Evolutionary conservation across 2,329 filamentous ascomycete species (phyloP).

Genomic region (Stenocarpella maydis): DNA sequence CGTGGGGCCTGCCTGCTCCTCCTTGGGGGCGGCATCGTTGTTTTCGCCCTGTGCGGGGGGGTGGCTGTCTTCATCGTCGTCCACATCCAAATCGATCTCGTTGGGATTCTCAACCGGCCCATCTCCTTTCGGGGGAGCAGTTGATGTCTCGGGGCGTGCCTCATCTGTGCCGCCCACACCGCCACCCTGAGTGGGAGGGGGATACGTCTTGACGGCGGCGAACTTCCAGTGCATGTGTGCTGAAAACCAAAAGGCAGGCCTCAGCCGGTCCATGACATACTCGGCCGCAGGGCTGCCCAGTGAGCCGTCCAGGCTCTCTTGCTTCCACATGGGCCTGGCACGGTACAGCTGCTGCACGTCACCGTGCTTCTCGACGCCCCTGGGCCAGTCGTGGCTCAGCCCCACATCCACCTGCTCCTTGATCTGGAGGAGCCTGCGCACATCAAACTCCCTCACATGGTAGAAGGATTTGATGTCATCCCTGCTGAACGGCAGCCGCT

Average conservation of each 20-base stretch:
- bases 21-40: constrained; percentile 33
- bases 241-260: constrained; percentile 90
- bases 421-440: constrained; percentile 86
- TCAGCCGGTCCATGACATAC: constrained; percentile 80
- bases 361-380: constrained; percentile 80
- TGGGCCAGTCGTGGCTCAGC: constrained; percentile 95
- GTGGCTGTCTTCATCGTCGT: constrained; percentile 56
- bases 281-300: constrained; percentile 83
- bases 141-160: constrained; percentile 27
- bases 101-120: constrained; percentile 61
- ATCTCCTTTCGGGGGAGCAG: constrained; percentile 27
- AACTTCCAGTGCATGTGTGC: constrained; percentile 94
- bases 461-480: constrained; percentile 85
- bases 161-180: constrained; percentile 34
- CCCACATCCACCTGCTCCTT: constrained; percentile 90
- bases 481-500: constrained; percentile 83
- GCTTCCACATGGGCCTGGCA: constrained; percentile 76
- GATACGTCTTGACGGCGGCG: constrained; percentile 70
- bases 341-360: constrained; percentile 73
- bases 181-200: constrained; percentile 43
- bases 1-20: constrained; percentile 34
- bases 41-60: constrained; percentile 33
- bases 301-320: constrained; percentile 77
- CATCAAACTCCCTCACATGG: constrained; percentile 87
- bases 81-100: constrained; percentile 75